Evolutionary conservation across 257 asterid genomes (phyloP), one percentile per base, ranked within the genome.

Genomic region (Solanum gandarillasii): DNA sequence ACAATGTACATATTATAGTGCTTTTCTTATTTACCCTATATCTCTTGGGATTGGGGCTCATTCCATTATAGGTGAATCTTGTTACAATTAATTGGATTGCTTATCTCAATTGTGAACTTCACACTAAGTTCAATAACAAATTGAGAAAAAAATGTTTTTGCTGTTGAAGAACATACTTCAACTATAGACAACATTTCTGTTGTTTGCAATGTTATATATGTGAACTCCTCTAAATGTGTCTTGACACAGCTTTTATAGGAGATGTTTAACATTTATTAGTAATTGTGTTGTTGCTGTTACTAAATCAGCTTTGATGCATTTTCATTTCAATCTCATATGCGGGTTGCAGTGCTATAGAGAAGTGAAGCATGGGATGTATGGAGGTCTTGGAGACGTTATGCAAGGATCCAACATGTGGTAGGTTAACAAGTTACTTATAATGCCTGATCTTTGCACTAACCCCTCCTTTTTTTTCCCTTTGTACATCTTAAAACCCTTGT

Each of bases 371-470:
- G 99, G 98, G 58, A 93, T 90, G 96, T 97, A 95, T 88, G 98
- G 96, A 83, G 89, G 83, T 85, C 95, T 93, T 88, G 98, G 99
- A 81, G 88, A 94, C 87, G 89, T 88, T 43, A 79, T 97, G 91
- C 92, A 92, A 94, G 99, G 98, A 75, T 60, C 93, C 48, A 97
- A 95, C 87, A 21, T 75, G 55, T 95, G 99, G 99, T 95, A 93
- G 31, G 95, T 65, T 21, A 27, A 48, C 29, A 0, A 18, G 72
- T 70, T 86, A 1, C 41, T 72, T 72, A 31, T 48, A 43, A 3
- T 16, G 85, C 70, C 1, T 18, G 65, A 1, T 29, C 60, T 34
- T 65, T 62, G 87, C 38, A 25, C 10, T n/a, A 34, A 9, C 18
- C 67, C 60, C 65, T 34, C 55, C 55, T 39, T 68, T 13, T 4